These are phyloP conservation scores for Endotrypanum monterogeii DNA, from an alignment of 208 protist species.

Conservation along the genomic window DNA sequence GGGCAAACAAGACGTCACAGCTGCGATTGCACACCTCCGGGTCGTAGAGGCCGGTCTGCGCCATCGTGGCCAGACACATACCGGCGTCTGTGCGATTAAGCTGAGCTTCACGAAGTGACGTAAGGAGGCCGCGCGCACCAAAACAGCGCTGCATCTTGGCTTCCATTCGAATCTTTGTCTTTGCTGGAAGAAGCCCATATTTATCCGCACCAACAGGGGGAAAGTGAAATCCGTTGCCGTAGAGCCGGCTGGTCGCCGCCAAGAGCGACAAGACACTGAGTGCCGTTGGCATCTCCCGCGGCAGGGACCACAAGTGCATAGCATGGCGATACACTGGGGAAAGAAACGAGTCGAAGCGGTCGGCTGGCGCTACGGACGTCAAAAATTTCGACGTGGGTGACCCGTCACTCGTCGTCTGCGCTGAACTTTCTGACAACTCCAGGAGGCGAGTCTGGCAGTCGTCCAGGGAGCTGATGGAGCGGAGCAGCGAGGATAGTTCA, in stretches of 20 bases:
- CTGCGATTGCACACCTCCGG: slow-evolving; percentile 78
- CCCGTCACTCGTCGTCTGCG: background rate
- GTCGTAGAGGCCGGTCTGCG: slow-evolving; percentile 82
- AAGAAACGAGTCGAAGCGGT: slow-evolving; percentile 33
- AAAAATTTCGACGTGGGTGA: background rate
- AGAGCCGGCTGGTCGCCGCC: slow-evolving; percentile 52
- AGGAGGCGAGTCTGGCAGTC: slow-evolving; percentile 29
- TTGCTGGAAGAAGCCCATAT: slow-evolving; percentile 68
- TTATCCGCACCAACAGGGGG: slow-evolving; percentile 54
- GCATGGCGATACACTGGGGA: slow-evolving; percentile 41
- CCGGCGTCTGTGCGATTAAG: slow-evolving; percentile 79
- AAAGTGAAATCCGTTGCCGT: slow-evolving; percentile 67
- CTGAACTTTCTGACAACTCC: slow-evolving; percentile 5
- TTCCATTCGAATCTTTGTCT: slow-evolving; percentile 85
- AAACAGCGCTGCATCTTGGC: slow-evolving; percentile 83
- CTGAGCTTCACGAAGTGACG: slow-evolving; percentile 44
- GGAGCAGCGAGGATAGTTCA: slow-evolving; percentile 64
- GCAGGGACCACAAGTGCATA: slow-evolving; percentile 58
- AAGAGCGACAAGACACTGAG: slow-evolving; percentile 69
- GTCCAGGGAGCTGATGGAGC: slow-evolving; percentile 47
- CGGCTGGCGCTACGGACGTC: background rate
- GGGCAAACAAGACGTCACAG: slow-evolving; percentile 71
- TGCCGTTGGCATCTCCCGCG: slow-evolving; percentile 33
- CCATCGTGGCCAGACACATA: slow-evolving; percentile 71
- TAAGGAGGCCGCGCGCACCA: slow-evolving; percentile 68